A percentile compares a stretch with the other conserved stretches of the same genome.
These are phyloP conservation scores for Stemphylium vesicarium DNA, from an alignment of 2,329 filamentous ascomycete genomes.

Conservation along the genomic window DNA sequence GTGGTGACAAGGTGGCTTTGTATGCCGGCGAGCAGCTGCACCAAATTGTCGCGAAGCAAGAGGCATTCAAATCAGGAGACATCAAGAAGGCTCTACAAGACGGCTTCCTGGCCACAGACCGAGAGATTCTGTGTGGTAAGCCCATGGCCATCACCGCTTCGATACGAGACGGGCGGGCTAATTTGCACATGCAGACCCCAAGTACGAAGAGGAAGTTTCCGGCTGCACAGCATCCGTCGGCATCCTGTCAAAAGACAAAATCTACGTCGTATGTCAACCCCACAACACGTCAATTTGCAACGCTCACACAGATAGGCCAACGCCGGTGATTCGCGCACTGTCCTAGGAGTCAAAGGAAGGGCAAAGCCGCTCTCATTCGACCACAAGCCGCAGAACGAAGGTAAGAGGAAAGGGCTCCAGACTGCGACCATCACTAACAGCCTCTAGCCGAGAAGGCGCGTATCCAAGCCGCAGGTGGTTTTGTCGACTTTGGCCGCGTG, in stretches of 20 bases:
- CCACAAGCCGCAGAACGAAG: constrained; percentile 98
- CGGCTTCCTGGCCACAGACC: constrained; percentile 93
- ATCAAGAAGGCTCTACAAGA: constrained; percentile 97
- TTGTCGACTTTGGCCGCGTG: constrained; percentile 97
- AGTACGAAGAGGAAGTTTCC: constrained; percentile 97
- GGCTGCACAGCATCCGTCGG: constrained; percentile 95
- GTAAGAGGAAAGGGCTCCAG: constrained; percentile 53
- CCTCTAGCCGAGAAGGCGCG: constrained; percentile 87
- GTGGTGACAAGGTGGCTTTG: constrained; percentile 92
- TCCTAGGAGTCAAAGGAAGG: constrained; percentile 93
- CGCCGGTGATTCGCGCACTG: constrained; percentile 92
- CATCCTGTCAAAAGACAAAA: constrained; percentile 86
- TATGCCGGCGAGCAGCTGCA: constrained; percentile 94
- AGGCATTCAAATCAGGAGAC: constrained; percentile 87
- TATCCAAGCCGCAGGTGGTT: constrained; percentile 93
- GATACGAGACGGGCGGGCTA: constrained; percentile 27
- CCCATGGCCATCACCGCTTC: neutral
- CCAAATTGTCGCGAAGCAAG: constrained; percentile 93
- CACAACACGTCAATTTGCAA: neutral
- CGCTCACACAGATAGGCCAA: constrained; percentile 72
- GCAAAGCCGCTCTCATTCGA: constrained; percentile 99
- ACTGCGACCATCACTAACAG: constrained; percentile 20
- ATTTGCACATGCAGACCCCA: constrained; percentile 71
- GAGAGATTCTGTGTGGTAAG: constrained; percentile 93
- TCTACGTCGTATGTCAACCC: constrained; percentile 82